Conservation (phyloP, 192 early-diverging fungal genomes). For the Backusella sp. region DNA sequence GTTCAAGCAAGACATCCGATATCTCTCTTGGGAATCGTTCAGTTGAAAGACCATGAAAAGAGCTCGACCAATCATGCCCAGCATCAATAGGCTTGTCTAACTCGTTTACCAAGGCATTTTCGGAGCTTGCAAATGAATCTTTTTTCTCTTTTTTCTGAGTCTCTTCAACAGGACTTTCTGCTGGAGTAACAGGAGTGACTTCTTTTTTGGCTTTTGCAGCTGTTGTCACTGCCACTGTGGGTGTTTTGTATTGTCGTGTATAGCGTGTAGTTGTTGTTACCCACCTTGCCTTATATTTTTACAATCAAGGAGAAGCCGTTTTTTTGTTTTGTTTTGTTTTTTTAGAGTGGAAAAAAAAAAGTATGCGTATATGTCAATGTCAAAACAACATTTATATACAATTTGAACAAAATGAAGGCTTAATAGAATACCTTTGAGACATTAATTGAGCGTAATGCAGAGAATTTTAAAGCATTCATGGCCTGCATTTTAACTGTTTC, state of each 20-base stretch:
- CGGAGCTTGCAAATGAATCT: not conserved
- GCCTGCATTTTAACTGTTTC: not conserved
- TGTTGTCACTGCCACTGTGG: not conserved
- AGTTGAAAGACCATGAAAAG: conserved; percentile 69
- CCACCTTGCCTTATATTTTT: not conserved
- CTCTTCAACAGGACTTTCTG: not conserved
- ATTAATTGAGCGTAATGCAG: not conserved
- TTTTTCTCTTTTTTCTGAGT: not conserved
- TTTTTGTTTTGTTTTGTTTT: not conserved
- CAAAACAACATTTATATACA: not conserved
- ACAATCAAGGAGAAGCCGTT: not conserved
- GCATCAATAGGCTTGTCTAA: conserved; percentile 22
- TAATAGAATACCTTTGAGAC: not conserved
- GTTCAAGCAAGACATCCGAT: conserved; percentile 67
- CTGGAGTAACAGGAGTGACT: not conserved
- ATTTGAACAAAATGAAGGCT: not conserved
- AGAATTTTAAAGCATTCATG: not conserved
- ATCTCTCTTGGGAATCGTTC: conserved; percentile 75
- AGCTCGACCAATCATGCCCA: conserved; percentile 62
- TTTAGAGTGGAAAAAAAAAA: not conserved
- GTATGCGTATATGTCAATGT: not conserved
- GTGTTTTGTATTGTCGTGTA: not conserved
- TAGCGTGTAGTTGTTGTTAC: not conserved
- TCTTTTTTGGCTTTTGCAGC: not conserved
- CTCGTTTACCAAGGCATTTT: not conserved